Percentiles rank a stretch among this genome's conserved stretches.
Evolutionary conservation across 495 filamentous ascomycete genomes (phyloP).

Genomic region (Clavariopsis aquatica): DNA sequence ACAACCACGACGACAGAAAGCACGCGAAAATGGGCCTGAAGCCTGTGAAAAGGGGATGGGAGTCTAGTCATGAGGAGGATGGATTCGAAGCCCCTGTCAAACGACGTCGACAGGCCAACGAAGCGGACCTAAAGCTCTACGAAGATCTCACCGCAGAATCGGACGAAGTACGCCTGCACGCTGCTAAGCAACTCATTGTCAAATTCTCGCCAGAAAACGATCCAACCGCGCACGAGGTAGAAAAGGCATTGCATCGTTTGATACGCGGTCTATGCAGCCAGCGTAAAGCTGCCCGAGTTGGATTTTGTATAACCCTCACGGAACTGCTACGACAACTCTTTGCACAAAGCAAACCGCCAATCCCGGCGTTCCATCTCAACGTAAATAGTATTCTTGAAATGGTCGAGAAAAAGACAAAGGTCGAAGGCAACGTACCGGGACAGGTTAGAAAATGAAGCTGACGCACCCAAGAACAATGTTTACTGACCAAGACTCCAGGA

Average conservation of each 20-base stretch:
- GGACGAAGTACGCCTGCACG: constrained; percentile 44
- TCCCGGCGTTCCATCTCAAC: constrained; percentile 22
- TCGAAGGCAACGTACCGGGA: constrained; percentile 64
- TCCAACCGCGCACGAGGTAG: constrained; percentile 34
- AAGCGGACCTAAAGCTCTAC: constrained; percentile 37
- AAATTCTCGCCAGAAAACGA: constrained; percentile 41
- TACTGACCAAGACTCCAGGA: constrained; percentile 57
- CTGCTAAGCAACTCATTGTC: constrained; percentile 47
- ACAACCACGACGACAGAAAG: background rate
- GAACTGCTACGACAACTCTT: constrained; percentile 73
- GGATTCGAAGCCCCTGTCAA: constrained; percentile 11
- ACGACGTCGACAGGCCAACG: constrained; percentile 35
- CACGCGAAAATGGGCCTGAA: constrained; percentile 19
- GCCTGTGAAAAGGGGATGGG: constrained; percentile 31
- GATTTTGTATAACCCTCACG: constrained; percentile 87
- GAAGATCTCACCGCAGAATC: constrained; percentile 47
- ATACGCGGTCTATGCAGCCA: constrained; percentile 88
- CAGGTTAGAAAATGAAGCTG: constrained; percentile 50
- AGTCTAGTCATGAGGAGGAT: constrained; percentile 9
- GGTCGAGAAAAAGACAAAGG: constrained; percentile 67
- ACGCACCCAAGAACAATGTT: background rate
- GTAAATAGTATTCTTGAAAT: constrained; percentile 50
- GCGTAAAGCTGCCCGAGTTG: constrained; percentile 81
- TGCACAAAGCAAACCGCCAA: constrained; percentile 32
- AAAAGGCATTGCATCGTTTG: constrained; percentile 58